A percentile compares a stretch with the other conserved stretches of the same genome.
Conservation (phyloP, 331 rosid species). For the Malus hybrid region DNA sequence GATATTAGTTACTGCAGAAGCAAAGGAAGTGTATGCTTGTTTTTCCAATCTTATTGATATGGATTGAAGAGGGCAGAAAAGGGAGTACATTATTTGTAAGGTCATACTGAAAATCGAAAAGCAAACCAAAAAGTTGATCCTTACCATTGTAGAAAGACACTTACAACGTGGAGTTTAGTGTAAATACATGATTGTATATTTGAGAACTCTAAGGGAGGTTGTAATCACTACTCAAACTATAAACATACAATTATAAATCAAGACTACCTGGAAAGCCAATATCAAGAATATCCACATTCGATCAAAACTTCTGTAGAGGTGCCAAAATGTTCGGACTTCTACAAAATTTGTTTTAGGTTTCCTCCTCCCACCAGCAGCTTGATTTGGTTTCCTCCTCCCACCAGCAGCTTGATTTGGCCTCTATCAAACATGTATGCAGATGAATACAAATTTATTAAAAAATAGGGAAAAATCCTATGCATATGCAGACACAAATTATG, state of each 20-base stretch:
- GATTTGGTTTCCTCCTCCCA: slow-evolving; percentile 56
- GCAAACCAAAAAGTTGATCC: not conserved
- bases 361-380: slow-evolving; percentile 47
- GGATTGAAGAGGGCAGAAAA: not conserved
- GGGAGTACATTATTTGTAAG: not conserved
- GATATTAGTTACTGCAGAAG: not conserved
- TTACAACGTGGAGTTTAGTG: not conserved
- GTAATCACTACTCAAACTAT: not conserved
- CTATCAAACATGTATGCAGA: slow-evolving; percentile 36
- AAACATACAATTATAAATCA: not conserved
- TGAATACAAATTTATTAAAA: slow-evolving; percentile 14
- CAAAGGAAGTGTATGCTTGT: not conserved
- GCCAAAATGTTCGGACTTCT: slow-evolving; percentile 91
- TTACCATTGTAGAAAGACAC: not conserved
- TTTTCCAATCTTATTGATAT: not conserved
- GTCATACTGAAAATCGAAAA: not conserved
- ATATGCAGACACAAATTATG: not conserved
- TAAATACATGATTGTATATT: not conserved
- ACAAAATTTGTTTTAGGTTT: slow-evolving; percentile 93
- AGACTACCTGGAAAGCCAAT: slow-evolving; percentile 85
- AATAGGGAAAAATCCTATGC: not conserved
- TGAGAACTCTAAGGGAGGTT: not conserved
- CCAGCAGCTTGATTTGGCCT: slow-evolving; percentile 37
- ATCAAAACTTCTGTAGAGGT: slow-evolving; percentile 90
- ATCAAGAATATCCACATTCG: slow-evolving; percentile 97